Evolutionary conservation across 768 basidiomycete species (phyloP), one percentile per base, ranked within the genome.

Genomic region (Panaeolus papilionaceus): DNA sequence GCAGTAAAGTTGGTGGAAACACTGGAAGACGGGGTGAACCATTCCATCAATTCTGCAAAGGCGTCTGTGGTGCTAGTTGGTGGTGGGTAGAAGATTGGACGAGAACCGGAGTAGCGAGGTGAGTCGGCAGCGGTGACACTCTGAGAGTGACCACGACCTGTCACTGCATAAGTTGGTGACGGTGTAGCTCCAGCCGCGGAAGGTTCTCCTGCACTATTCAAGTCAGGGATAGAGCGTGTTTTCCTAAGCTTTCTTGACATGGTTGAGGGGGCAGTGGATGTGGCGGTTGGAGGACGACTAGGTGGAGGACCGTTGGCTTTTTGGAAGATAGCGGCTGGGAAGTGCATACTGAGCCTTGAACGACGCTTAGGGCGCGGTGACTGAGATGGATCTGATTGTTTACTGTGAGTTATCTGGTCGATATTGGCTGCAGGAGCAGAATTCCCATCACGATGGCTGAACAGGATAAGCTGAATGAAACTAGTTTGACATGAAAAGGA

Each of bases 61-160:
- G 87, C 79, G 74, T 93, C 92, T 72, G 67, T 73, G 64, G 70
- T 70, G 47, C 68, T 75, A n/a, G 75, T 70, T 0, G 74, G 66
- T 62, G 77, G 79, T 14, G 73, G 71, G 28, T 72, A 66, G 28
- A 77, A 70, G n/a, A 58, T 58, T 28, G 54, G 54, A 16, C 26
- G 54, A 38, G 77, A 72, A 4, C 77, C 71, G 38, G 76, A 73
- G 62, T 78, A 78, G 11, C 85, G 85, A 23, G 86, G 84, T 54
- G 87, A 79, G 67, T 94, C 91, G 12, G 85, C 88, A 1, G 87
- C 87, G 0, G 92, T 93, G 18, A 94, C 92, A 76, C 91, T 93
- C 70, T 92, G 89, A 3, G 92, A 92, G 72, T 94, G 92, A 2
- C 83, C 86, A 28, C 92, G 87, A 45, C 89, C 90, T 3, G 79